phyloP scores from a whole-genome alignment of 2,329 filamentous ascomycete genomes.

The Xylaria multiplex region DNA sequence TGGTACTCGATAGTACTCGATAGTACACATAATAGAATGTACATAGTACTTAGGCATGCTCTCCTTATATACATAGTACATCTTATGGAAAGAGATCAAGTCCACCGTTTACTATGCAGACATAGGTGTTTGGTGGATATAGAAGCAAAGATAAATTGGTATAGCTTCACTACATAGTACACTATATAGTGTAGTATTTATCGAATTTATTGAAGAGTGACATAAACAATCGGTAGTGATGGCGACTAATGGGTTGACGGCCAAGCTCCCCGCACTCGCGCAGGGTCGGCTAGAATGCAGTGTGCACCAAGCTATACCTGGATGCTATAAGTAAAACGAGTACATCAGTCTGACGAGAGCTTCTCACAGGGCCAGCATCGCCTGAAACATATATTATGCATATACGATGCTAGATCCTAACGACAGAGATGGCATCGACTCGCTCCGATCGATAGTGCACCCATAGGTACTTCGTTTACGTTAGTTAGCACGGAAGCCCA shows the following conservation, averaged over 20 bases:
- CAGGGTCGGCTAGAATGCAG: neutral
- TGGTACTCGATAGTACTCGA: too few species aligned
- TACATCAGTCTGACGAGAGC: constrained; percentile 7
- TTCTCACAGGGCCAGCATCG: neutral
- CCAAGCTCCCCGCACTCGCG: neutral
- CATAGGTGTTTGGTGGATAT: too few species aligned
- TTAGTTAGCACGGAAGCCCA: neutral
- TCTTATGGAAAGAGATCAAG: too few species aligned
- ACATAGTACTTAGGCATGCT: too few species aligned
- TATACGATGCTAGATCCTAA: neutral
- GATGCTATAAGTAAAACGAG: too few species aligned
- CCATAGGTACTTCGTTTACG: too few species aligned
- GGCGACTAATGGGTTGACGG: neutral
- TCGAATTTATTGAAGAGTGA: neutral
- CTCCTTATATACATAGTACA: too few species aligned
- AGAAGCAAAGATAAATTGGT: too few species aligned
- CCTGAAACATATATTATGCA: neutral
- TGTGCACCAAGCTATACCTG: neutral
- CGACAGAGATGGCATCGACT: neutral
- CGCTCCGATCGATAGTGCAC: neutral
- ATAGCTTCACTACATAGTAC: too few species aligned
- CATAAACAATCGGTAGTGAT: neutral
- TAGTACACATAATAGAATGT: too few species aligned
- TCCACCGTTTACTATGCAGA: too few species aligned
- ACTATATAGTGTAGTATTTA: neutral